These are phyloP conservation scores for Malassezia sympodialis DNA, from an alignment of 1,284 basidiomycete genomes.

Conservation along the genomic window DNA sequence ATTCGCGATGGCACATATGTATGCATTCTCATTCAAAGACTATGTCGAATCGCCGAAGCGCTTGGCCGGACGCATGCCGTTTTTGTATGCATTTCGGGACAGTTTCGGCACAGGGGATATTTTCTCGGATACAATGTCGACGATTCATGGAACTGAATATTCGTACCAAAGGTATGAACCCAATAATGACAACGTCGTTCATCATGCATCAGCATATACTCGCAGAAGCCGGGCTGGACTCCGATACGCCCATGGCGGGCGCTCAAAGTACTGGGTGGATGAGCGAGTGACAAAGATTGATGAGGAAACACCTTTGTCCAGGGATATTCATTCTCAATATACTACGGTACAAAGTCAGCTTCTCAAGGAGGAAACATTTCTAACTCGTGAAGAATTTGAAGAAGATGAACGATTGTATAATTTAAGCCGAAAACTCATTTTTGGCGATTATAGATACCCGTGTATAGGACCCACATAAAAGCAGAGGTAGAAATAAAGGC, in stretches of 20 bases:
- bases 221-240: constrained; percentile 55
- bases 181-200: constrained; percentile 72
- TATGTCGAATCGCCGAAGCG: constrained; percentile 32
- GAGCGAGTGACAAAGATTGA: constrained; percentile 25
- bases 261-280: constrained; percentile 52
- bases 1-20: constrained; percentile 86
- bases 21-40: constrained; percentile 57
- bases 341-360: background rate
- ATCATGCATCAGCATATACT: constrained; percentile 49
- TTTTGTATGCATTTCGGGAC: constrained; percentile 66
- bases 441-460: constrained; percentile 87
- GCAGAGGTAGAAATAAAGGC: background rate
- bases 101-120: constrained; percentile 67
- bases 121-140: constrained; percentile 70
- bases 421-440: constrained; percentile 63
- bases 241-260: constrained; percentile 77
- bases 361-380: constrained; percentile 19
- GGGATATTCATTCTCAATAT: constrained; percentile 17
- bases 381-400: constrained; percentile 57
- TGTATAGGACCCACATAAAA: constrained; percentile 1
- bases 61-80: constrained; percentile 35
- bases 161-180: constrained; percentile 93
- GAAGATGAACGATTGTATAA: constrained; percentile 61
- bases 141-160: constrained; percentile 77
- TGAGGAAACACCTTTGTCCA: constrained; percentile 22